Evolutionary conservation across 805 yeast species (phyloP), one percentile per base, ranked within the genome.

Genomic region (Lipomyces yamadae): DNA sequence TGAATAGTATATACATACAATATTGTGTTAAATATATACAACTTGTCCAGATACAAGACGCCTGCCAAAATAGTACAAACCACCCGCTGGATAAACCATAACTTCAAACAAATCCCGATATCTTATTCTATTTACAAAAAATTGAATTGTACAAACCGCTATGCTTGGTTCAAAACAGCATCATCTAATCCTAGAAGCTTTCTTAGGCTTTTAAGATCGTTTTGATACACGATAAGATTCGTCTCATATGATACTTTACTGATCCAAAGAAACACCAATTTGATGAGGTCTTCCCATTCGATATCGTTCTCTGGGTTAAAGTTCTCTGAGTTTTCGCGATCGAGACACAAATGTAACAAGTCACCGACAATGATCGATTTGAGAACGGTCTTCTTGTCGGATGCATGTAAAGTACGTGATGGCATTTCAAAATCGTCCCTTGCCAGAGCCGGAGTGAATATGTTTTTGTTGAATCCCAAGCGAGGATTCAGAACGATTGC

Each of bases 271-370:
- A 24, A 48, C 15, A 60, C 33, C 29, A 65, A 18, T 42, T 45
- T 58, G 56, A 62, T 59, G 18, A 65, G 15, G 35, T 65, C 68
- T 2, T 54, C 48, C 65, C 65, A 65, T 11, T 29, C 13, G 24
- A 65, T 50, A 3, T 61, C 66, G 15, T 58, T 18, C 10, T 24
- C 45, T 32, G 53, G 59, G 3, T 24, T 42, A 24, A 24, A 24
- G 24, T 24, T 24, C 24, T 24, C 45, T 32, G 53, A 62, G 3
- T 24, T 42, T 4, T 52, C 55, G 11, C 60, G 61, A 8, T 35
- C 24, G 37, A 24, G 32, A 30, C 54, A 24, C 7, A 64, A 56
- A 18, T 59, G 64, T 4, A 65, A 37, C 10, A 65, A 30, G 15
- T 65, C 68, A 4, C 42, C 57, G 13, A 54, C 33, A 6, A 65